Base-by-base conservation (phyloP, 1,284 basidiomycete species). In the Rhodotorula mucilaginosa region DNA sequence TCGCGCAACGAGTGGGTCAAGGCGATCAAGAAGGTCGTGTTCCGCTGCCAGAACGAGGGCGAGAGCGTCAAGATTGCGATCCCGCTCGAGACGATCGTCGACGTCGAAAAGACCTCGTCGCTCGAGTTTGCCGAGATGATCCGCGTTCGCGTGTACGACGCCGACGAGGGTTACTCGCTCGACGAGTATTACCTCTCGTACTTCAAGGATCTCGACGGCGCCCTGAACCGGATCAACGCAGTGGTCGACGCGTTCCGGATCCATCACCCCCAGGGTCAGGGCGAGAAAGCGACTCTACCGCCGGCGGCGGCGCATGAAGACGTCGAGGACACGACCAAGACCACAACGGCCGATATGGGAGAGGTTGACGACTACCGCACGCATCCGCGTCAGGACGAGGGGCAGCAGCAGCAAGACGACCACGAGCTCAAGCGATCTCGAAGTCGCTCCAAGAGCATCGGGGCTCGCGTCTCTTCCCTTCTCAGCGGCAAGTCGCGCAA, bases 31-130 rank as follows among this genome's bases (percentile, higher is more conserved):
- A 95, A 91, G 81, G 83, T 84, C 71, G 93, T 97, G 70, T 93
- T 97, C 83, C 93, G 93, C 79, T 90, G 90, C 8, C 95, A 97
- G 83, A 97, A 98, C 79, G 90, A 90, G 84, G 95, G 95, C 0
- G 93, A 97, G 77, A 92, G 88, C 77, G 92, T 98, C 74, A 95
- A 96, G 91, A 93, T 98, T 80, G 91, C 93, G 54, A 94, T 99
- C 64, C 96, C 96, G 0, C 92, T 97, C 75, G 89, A 92, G 26
- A 87, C 88, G 1, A 88, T 99, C 72, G 82, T 93, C 58, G 93
- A 96, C 75, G 89, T 97, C 44, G 93, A 97, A 71, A 88, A 88
- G 78, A 92, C 91, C 5, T 86, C 88, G 1, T 91, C 90, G 1
- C 88, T 97, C 84, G 93, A 96, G 80, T 96, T 97, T 80, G 93